Evolutionary conservation across 2,329 filamentous ascomycete species (phyloP).

Genomic region (Plenodomus biglobosus): DNA sequence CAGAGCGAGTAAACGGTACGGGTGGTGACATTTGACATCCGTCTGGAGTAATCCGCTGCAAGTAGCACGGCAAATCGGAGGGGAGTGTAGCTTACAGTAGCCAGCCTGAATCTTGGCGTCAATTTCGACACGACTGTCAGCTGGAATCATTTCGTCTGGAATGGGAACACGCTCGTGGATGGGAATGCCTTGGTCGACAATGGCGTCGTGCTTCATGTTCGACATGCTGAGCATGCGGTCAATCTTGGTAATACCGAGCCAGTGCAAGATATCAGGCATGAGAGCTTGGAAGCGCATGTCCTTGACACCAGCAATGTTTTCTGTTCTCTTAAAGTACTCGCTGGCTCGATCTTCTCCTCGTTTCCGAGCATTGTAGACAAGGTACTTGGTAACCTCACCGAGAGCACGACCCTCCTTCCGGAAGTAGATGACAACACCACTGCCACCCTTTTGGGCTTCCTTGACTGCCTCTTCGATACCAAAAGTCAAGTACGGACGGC

Average conservation of each 20-base stretch:
- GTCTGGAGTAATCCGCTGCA: not conserved
- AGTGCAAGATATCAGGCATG: slow-evolving; percentile 97
- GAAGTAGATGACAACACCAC: slow-evolving; percentile 97
- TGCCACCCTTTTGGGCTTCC: slow-evolving; percentile 90
- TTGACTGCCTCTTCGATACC: slow-evolving; percentile 97
- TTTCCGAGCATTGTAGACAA: slow-evolving; percentile 79
- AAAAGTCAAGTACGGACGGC: slow-evolving; percentile 91
- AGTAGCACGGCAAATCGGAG: not conserved
- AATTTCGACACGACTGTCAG: slow-evolving; percentile 95
- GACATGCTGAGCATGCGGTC: slow-evolving; percentile 99
- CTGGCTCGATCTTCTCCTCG: slow-evolving; percentile 76
- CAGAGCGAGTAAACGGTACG: not conserved
- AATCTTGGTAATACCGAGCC: slow-evolving; percentile 98
- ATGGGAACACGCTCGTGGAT: slow-evolving; percentile 90
- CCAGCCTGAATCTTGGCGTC: slow-evolving; percentile 97
- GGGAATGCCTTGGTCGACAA: slow-evolving; percentile 81
- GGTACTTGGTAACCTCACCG: slow-evolving; percentile 88
- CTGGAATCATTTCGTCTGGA: slow-evolving; percentile 90
- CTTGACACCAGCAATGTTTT: slow-evolving; percentile 96
- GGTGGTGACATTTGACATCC: not conserved
- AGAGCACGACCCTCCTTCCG: slow-evolving; percentile 93
- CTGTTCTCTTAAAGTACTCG: slow-evolving; percentile 96
- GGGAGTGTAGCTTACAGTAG: slow-evolving; percentile 57
- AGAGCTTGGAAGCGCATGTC: slow-evolving; percentile 96
- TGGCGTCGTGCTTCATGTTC: slow-evolving; percentile 93